Conservation (phyloP, 345 rosid species). For the Stellera chamaejasme region DNA sequence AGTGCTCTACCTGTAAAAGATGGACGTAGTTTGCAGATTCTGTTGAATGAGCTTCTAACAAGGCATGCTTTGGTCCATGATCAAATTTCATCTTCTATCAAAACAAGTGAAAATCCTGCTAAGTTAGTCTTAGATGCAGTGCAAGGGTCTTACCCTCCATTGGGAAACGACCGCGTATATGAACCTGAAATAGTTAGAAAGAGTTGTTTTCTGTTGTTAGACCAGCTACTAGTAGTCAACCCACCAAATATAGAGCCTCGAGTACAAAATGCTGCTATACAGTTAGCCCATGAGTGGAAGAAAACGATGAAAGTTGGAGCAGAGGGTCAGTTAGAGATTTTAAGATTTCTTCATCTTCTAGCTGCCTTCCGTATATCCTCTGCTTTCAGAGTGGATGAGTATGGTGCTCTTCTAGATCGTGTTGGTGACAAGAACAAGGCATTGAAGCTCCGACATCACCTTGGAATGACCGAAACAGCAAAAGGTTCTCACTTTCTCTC, state of each 20-base stretch:
- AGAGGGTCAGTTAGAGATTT: constrained; percentile 28
- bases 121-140: constrained; percentile 57
- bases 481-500: constrained; percentile 22
- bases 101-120: constrained; percentile 38
- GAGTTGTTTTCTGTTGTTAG: constrained; percentile 40
- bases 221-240: constrained; percentile 31
- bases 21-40: constrained; percentile 38
- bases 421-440: constrained; percentile 23
- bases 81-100: constrained; percentile 19
- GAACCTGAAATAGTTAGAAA: constrained; percentile 25
- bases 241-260: constrained; percentile 22
- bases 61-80: constrained; percentile 20
- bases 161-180: constrained; percentile 18
- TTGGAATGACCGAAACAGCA: constrained; percentile 24
- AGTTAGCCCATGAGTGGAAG: constrained; percentile 33
- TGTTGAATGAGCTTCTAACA: constrained; percentile 35
- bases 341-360: constrained; percentile 36
- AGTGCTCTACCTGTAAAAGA: constrained; percentile 13
- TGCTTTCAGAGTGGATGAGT: constrained; percentile 22
- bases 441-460: constrained; percentile 21
- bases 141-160: constrained; percentile 32
- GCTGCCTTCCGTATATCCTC: constrained; percentile 31
- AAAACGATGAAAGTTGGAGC: constrained; percentile 20
- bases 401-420: constrained; percentile 20
- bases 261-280: constrained; percentile 33